Evolutionary conservation across 2,329 filamentous ascomycete species (phyloP).

Genomic region (Torrubiella hemipterigena): DNA sequence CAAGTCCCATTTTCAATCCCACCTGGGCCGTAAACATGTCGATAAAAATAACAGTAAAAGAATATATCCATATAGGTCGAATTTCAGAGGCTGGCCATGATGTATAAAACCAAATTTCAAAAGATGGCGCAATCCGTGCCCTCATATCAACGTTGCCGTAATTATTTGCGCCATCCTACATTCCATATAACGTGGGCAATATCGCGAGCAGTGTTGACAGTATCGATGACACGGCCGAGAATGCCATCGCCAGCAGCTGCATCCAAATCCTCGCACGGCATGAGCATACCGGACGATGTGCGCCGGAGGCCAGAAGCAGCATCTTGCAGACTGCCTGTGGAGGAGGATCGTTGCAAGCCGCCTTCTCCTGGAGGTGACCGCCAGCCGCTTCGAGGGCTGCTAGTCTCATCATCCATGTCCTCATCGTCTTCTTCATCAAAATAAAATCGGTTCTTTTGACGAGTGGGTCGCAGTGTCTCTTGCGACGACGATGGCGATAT

Average conservation of each 20-base stretch:
- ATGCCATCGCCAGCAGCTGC: conserved; percentile 48
- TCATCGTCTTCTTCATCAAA: conserved; percentile 48
- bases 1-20: too few species aligned
- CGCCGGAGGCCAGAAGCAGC: conserved; percentile 56
- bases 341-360: conserved; percentile 34
- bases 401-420: conserved; percentile 26
- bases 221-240: conserved; percentile 71
- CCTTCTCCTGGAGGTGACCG: conserved; percentile 15
- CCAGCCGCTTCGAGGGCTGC: conserved; percentile 19
- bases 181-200: conserved; percentile 64
- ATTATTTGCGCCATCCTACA: conserved; percentile 48
- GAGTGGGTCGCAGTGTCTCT: conserved; percentile 65
- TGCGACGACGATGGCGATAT: conserved; percentile 68
- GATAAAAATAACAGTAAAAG: too few species aligned
- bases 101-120: too few species aligned
- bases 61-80: too few species aligned
- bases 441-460: conserved; percentile 51
- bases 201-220: conserved; percentile 60
- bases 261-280: conserved; percentile 73
- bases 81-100: too few species aligned
- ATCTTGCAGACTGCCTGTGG: conserved; percentile 34
- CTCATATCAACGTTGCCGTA: too few species aligned
- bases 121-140: too few species aligned
- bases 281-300: conserved; percentile 81
- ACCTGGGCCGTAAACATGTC: too few species aligned